These are phyloP conservation scores for Thelephora ganbajun DNA, from an alignment of 768 basidiomycete species.

Conservation along the genomic window DNA sequence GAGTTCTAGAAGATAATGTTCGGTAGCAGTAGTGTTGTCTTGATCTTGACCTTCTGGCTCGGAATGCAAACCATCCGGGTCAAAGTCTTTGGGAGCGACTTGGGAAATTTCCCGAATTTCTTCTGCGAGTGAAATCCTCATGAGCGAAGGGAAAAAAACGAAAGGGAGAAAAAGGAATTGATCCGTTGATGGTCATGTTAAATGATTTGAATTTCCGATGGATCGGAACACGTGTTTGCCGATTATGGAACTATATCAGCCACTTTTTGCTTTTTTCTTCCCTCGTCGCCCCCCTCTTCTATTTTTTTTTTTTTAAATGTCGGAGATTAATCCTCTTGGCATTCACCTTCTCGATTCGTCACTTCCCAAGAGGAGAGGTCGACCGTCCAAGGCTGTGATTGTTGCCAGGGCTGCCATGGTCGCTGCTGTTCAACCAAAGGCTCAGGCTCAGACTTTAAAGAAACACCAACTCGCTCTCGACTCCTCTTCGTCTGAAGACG, in stretches of 20 bases:
- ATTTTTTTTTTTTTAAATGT: no score
- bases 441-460: no score
- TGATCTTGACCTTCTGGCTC: slow-evolving; percentile 28
- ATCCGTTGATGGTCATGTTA: no score
- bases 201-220: no score
- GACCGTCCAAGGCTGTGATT: slow-evolving; percentile 36
- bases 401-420: slow-evolving; percentile 21
- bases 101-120: slow-evolving; percentile 75
- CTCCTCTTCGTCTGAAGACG: no score
- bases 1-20: slow-evolving; percentile 70
- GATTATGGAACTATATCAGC: no score
- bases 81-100: slow-evolving; percentile 55
- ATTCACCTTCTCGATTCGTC: slow-evolving; percentile 6
- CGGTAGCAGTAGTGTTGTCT: slow-evolving; percentile 28
- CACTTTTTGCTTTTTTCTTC: no score
- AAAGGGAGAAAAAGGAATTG: no score
- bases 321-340: not conserved
- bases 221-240: no score
- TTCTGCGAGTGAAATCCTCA: slow-evolving; percentile 45
- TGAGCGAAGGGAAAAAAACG: no score
- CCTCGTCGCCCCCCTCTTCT: no score
- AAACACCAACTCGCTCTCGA: no score
- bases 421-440: slow-evolving; percentile 1
- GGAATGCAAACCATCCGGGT: slow-evolving; percentile 53
- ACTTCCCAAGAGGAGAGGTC: slow-evolving; percentile 34